Conservation (phyloP, 129 eudicot species). For the carrot (Daucus carota) region DH1_v3.0 NC_030388.2:23834001-23834500, state of each 20-base stretch:
- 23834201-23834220: conserved; percentile 81
- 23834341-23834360: not conserved
- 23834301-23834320: conserved; percentile 21
- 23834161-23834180: conserved; percentile 97
- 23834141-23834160: conserved; percentile 73
- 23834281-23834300: conserved; percentile 61
- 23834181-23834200: conserved; percentile 84
- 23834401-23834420: not conserved
- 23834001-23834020: not conserved
- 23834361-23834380: not conserved
- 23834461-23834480: not conserved
- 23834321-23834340: not conserved
- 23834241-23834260: conserved; percentile 41
- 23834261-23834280: conserved; percentile 53
- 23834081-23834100: conserved; percentile 76
- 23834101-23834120: conserved; percentile 97
- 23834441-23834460: not conserved
- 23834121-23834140: conserved; percentile 78
- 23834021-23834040: conserved; percentile 3
- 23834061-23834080: conserved; percentile 57
- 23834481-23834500: not conserved
- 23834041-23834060: conserved; percentile 9
- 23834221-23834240: conserved; percentile 85
- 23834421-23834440: not conserved
- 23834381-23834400: not conserved